Evolutionary conservation across 169 alveolate genomes (phyloP), one percentile per base, ranked within the genome.

Genomic region (Plasmodium inui): DNA sequence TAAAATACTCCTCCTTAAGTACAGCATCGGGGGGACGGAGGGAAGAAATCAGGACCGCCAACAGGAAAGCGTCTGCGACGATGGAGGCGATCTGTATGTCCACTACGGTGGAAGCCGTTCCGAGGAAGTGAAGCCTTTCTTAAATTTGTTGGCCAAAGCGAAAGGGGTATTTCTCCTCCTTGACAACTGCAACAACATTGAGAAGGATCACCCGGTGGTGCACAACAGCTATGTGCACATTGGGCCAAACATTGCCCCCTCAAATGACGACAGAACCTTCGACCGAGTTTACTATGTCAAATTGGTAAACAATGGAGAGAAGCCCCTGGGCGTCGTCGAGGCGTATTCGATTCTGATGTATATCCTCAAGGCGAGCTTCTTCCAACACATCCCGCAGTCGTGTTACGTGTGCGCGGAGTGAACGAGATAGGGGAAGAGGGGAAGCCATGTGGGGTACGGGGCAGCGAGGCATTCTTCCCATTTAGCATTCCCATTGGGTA

Each of bases 121-220:
- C 39, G 86, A 86, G 81, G 79, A 86, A 26, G 81, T 53, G 22
- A 39, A 46, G 32, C 44, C 84, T 30, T 57, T 89, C 70, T 89
- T 79, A 89, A 55, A 89, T 67, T 79, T 89, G 22, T 8, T 89
- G 50, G 37, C 22, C 22, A 89, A 89, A 79, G 71, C 94, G 26
- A 89, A 89, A 55, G 94, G 94, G 6, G 85, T 89, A 19, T 89
- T 89, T 89, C 94, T 89, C 79, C 80, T 89, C 80, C 71, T 89
- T n/a, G 94, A 89, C 19, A 89, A 89, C 53, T 89, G 94, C 22
- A 89, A 89, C 41, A 89, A 67, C 44, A 79, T 89, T 61, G 94
- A 89, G 46, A 89, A 70, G 73, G 41, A 57, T 39, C 67, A 89
- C 30, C 80, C 67, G 14, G n/a, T 57, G 30, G n/a, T 73, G 8